Conservation (phyloP, 768 basidiomycete species). For the Pleurotus salmoneostramineus region DNA sequence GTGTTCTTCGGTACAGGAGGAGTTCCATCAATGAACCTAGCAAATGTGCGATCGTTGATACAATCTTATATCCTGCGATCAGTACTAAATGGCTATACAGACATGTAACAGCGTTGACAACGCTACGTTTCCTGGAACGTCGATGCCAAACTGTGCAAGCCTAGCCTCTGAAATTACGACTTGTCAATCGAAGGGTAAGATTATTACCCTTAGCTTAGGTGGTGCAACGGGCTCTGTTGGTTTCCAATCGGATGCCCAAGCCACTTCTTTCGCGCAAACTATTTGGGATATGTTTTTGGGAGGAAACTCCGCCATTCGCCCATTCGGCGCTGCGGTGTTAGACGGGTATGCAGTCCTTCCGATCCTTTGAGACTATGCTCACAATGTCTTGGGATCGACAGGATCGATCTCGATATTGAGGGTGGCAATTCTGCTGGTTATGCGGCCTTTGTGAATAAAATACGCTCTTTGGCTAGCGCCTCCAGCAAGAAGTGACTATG, state of each 20-base stretch:
- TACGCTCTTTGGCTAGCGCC: slow-evolving; percentile 46
- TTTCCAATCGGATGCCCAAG: slow-evolving; percentile 57
- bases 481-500: slow-evolving; percentile 47
- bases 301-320: slow-evolving; percentile 49
- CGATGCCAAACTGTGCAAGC: slow-evolving; percentile 56
- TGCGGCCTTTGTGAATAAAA: slow-evolving; percentile 49
- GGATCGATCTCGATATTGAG: slow-evolving; percentile 74
- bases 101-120: slow-evolving; percentile 60
- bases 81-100: slow-evolving; percentile 23
- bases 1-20: slow-evolving; percentile 63
- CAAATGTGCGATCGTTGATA: slow-evolving; percentile 43
- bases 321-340: slow-evolving; percentile 67
- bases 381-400: slow-evolving; percentile 15
- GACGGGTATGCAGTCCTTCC: slow-evolving; percentile 49
- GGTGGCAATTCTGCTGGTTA: slow-evolving; percentile 52
- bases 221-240: slow-evolving; percentile 60
- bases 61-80: neutral
- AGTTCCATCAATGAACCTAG: slow-evolving; percentile 62
- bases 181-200: slow-evolving; percentile 64
- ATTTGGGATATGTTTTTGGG: slow-evolving; percentile 76
- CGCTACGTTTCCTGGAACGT: slow-evolving; percentile 56
- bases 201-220: slow-evolving; percentile 55
- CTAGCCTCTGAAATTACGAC: slow-evolving; percentile 58
- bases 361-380: neutral
- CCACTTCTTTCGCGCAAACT: slow-evolving; percentile 53